Evolutionary conservation across 2,329 filamentous ascomycete genomes (phyloP), one percentile per base, ranked within the genome.

Genomic region (Claviceps africana): DNA sequence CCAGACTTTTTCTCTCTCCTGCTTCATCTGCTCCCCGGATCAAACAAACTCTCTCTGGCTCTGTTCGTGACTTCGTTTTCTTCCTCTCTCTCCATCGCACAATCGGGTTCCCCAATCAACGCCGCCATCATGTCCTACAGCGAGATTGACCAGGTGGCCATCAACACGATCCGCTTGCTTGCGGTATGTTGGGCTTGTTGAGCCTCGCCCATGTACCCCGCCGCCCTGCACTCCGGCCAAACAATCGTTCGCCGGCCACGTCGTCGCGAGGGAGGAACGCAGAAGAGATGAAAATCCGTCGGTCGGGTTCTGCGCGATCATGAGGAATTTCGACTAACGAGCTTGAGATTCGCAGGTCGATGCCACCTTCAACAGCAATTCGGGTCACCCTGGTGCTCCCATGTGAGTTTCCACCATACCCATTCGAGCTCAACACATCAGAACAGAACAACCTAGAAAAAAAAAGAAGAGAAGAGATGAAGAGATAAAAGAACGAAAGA

Each of bases 131-230:
- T 97, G 91, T 83, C 83, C 71, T 96, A 86, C 81, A 79, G 79
- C 70, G 86, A 97, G 66, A 72, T 83, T 67, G 93, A 98, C 72
- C 77, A 85, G 78, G 81, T 89, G 74, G 86, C 88, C 68, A 88
- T 98, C 77, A 97, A 97, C 85, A 95, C 91, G 72, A 97, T 98
- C 78, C 88, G 93, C 71, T 74, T 88, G 68, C 82, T 98, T 64
- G 90, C 93, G 70, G 93, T 97, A 85, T 72, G 89, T 84, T 56
- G 48, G 52, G 51, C 50, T 58, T 45, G 89, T 84, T 56, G 51
- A 54, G 51, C 50, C 58, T 45, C 25, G 3, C 22, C 40, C 58
- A 53, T 57, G 63, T 61, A 60, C 63, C 60, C 59, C 31, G 19
- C 25, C 46, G 25, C 44, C 45, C 54, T 57, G 59, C 40, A 22